These are phyloP conservation scores for Candida sp. DNA, from an alignment of 1,139 yeast genomes.

Conservation along the genomic window DNA sequence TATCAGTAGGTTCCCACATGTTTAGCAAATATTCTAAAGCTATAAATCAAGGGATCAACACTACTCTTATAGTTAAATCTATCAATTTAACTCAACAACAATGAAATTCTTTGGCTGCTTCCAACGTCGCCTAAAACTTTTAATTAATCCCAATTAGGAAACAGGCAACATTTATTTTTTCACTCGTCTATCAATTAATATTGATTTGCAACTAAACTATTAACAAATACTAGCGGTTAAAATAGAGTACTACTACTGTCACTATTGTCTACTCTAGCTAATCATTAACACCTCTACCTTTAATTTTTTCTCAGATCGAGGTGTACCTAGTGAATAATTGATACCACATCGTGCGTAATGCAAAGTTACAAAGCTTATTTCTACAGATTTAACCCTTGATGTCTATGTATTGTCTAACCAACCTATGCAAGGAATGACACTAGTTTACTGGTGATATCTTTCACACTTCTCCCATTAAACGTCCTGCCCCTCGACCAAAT, in stretches of 20 bases:
- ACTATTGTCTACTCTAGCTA: too few species aligned
- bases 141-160: constrained; percentile 13
- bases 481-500: constrained; percentile 67
- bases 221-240: too few species aligned
- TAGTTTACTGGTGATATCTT: constrained; percentile 34
- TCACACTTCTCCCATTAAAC: constrained; percentile 31
- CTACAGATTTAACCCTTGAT: neutral
- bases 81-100: neutral
- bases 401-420: neutral
- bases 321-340: neutral
- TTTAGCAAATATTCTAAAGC: neutral
- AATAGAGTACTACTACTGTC: too few species aligned
- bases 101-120: neutral
- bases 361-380: neutral
- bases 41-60: neutral
- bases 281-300: too few species aligned
- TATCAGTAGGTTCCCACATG: constrained; percentile 36
- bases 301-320: neutral
- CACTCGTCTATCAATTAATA: too few species aligned
- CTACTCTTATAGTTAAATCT: neutral
- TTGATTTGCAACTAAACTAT: too few species aligned
- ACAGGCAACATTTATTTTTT: neutral
- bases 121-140: constrained; percentile 5
- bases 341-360: neutral
- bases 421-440: constrained; percentile 33